Evolutionary conservation across 768 basidiomycete genomes (phyloP), one percentile per base, ranked within the genome.

Genomic region (Termitomyces sp.): DNA sequence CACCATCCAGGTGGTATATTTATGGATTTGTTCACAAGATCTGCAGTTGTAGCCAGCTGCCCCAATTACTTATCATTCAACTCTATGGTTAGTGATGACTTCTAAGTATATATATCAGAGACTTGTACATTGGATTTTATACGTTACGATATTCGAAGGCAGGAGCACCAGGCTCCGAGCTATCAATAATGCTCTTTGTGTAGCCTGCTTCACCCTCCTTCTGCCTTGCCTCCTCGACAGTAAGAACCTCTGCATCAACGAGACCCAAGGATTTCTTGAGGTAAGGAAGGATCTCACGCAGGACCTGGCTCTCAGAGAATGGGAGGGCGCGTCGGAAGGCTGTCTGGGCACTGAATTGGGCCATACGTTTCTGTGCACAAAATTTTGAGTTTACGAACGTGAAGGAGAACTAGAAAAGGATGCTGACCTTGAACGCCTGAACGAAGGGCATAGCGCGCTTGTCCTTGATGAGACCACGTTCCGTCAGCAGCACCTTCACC

Each of bases 401-500:
- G 20, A 55, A 39, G 51, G 1, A 22, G 20, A 59, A 45, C 51
- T 44, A 7, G 12, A 48, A 33, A 20, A 13, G 1, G 45, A 28
- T 8, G 66, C 80, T 40, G 56, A 95, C 96, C 88, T 97, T 96
- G 87, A 98, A 91, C 35, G 81, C 77, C 61, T 96, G 92, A 50
- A 95, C 85, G 76, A 96, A 98, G 7, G 96, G 96, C 96, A 98
- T 98, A 45, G 84, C 84, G 46, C 88, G 85, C 80, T 98, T 98
- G 77, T 98, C 94, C 82, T 97, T 98, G 76, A 95, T 88, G 72
- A 98, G 71, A 5, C 92, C 94, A 22, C 79, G 81, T 70, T 84
- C 80, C 9, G 81, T 81, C 71, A 98, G 71, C 65, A 84, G 66
- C 67, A 85, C 79, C 72, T 88, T 83, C 55, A 96, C 85, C 72